Percentiles rank a stretch among this genome's conserved stretches.
phyloP scores from a whole-genome alignment of 108 stramenopile species.

The Fistulifera solaris region DNA sequence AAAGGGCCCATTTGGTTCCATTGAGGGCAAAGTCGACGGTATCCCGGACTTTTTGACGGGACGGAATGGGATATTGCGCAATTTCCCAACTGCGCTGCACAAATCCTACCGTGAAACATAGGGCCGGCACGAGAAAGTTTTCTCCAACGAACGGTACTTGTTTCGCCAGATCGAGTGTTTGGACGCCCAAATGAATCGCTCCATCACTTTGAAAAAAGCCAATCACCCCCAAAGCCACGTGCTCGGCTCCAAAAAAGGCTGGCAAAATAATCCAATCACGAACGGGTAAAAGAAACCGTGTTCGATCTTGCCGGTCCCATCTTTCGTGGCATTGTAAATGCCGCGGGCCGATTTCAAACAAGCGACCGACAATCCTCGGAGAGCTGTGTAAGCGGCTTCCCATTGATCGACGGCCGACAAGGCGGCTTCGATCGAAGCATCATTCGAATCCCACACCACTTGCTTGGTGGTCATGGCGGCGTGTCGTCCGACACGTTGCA shows the following conservation, averaged over 20 bases:
- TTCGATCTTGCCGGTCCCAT: constrained; percentile 36
- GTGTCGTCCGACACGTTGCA: constrained; percentile 29
- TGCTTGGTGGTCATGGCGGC: constrained; percentile 36
- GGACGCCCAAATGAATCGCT: constrained; percentile 20
- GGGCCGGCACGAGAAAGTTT: constrained; percentile 32
- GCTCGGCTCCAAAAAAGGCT: constrained; percentile 42
- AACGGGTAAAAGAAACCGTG: constrained; percentile 49
- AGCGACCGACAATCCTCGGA: constrained; percentile 25
- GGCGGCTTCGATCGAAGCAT: constrained; percentile 41
- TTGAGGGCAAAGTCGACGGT: constrained; percentile 40
- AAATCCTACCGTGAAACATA: constrained; percentile 25
- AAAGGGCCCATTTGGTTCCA: constrained; percentile 38
- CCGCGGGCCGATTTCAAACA: constrained; percentile 20
- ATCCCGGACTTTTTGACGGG: constrained; percentile 31
- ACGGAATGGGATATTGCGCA: constrained; percentile 53
- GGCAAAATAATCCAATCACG: constrained; percentile 56
- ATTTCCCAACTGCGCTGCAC: constrained; percentile 33
- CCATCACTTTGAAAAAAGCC: constrained; percentile 33
- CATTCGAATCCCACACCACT: constrained; percentile 63
- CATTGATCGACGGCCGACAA: constrained; percentile 51
- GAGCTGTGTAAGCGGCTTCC: constrained; percentile 36
- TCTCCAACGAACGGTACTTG: constrained; percentile 46
- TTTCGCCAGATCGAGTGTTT: constrained; percentile 24
- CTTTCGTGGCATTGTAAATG: constrained; percentile 44
- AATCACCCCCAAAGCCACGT: constrained; percentile 20